Base-by-base conservation (phyloP, 176 grass and related monocot genomes). In the Ensete ventricosum region DNA sequence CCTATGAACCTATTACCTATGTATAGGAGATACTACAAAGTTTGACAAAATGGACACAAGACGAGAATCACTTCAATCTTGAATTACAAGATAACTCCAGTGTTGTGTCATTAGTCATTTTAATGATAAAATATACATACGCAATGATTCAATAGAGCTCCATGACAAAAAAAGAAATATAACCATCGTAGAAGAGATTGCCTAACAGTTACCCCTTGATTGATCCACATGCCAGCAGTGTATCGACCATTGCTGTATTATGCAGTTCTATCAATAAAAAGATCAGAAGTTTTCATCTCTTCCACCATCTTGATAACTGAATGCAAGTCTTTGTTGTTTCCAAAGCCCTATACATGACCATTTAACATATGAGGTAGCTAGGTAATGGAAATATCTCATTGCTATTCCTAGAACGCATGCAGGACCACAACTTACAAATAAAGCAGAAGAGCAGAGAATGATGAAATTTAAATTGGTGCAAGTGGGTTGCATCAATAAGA, bases 241-340 rank as follows among this genome's bases (percentile, higher is more conserved):
- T 84, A 89, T 97, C 88, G 71, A 88, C 54, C 83, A 88, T 97
- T 77, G 93, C 83, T 76, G 93, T 88, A 79, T 93, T 93, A 97
- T 48, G 85, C 93, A 73, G 77, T 90, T 82, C 93, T 90, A 86
- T 97, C 88, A 16, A 97, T 87, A 62, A 54, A 83, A 60, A 85
- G 19, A 54, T 81, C 62, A 79, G 88, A 79, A 59, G 84, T 81
- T 87, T 97, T 97, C 90, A 97, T 97, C 82, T 97, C 93, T 54
- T 87, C 77, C 71, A 93, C 93, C 76, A 88, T 85, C 72, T 89
- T 93, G 68, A 87, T 57, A 82, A 93, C 83, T 86, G 89, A 88
- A 93, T 76, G 58, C 43, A 85, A 81, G 76, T 90, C 87, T 86
- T 21, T 79, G 77, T 74, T 85, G 69, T 80, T 78, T 76, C 81